phyloP scores from a whole-genome alignment of 257 asterid genomes.

The Lycium barbarum region DNA sequence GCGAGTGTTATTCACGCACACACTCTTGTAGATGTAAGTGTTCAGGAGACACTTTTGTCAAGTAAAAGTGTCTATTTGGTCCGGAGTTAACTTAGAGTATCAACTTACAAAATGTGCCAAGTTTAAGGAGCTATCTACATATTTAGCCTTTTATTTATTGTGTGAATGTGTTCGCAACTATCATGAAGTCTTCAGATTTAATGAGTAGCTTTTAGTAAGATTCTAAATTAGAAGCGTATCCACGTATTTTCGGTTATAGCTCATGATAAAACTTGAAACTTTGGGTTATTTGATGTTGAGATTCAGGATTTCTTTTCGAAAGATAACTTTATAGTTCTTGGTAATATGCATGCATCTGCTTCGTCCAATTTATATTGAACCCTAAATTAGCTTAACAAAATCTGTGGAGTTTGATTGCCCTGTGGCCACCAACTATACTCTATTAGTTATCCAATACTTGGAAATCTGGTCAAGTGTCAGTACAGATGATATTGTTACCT shows the following conservation, averaged over 20 bases:
- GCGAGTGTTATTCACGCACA: too few relatives aligned
- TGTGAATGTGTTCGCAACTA: not conserved
- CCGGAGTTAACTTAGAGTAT: too few relatives aligned
- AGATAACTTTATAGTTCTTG: not conserved
- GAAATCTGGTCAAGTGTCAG: conserved; percentile 14
- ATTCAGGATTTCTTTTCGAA: not conserved
- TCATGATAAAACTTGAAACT: not conserved
- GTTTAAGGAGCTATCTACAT: too few relatives aligned
- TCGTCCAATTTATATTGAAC: not conserved
- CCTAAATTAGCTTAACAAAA: not conserved
- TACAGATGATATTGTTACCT: not conserved
- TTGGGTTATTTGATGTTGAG: conserved; percentile 19
- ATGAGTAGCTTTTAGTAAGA: not conserved
- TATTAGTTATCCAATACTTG: not conserved
- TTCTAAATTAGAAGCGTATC: not conserved
- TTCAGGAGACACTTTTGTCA: too few relatives aligned
- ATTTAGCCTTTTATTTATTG: not conserved
- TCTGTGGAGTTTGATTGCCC: not conserved
- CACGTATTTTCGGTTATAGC: not conserved
- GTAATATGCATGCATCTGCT: conserved; percentile 16
- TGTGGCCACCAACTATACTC: conserved; percentile 5
- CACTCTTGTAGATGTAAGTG: too few relatives aligned
- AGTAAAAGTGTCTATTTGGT: too few relatives aligned
- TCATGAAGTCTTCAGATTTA: not conserved
- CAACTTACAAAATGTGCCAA: too few relatives aligned